Base-by-base conservation (phyloP, 345 rosid species). In the Ceriops tagal region DNA sequence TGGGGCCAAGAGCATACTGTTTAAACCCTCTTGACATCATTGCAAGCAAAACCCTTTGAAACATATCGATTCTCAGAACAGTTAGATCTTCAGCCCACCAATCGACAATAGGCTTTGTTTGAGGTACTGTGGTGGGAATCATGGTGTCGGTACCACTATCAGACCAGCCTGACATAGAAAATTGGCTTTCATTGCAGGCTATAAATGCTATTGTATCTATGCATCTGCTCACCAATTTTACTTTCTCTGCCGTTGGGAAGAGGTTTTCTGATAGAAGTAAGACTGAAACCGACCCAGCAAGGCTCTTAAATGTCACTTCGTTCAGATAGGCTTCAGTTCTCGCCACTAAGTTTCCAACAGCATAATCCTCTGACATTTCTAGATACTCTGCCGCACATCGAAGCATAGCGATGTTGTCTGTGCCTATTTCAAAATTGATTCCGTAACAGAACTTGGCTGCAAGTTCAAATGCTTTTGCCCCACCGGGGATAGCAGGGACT, bases 41-140 rank as follows among this genome's bases (percentile, higher is more conserved):
- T 5, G 97, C 96, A n/a, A 83, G 64, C 35, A 91, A 59, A 61
- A 91, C 96, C 64, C 97, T 79, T 62, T 89, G 97, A 79, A 93
- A 91, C 51, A 83, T 71, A 68, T 93, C 93, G 61, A 93, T 88
- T 69, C 97, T 84, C 20, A 93, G 82, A 68, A 86, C 80, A 5
- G 88, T 79, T 62, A 93, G 82, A 66, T 89, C 99, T 79, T 93
- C 97, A 65, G 96, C 96, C 97, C 99, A 93, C 96, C 97, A 91
- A 68, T 89, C 97, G 66, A 87, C 93, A 28, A 83, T 66, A 21
- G 83, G 73, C 73, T 82, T 87, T 18, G 81, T 68, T 37, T 77
- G 83, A n/a, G 83, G 71, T 11, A 51, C 35, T 21, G 52, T 11
- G 3, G 83, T 63, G 53, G 84, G 80, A 70, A 75, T 68, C 32